Conservation (phyloP, 176 grass and related monocot genomes). For the Aegilops tauschii region DNA sequence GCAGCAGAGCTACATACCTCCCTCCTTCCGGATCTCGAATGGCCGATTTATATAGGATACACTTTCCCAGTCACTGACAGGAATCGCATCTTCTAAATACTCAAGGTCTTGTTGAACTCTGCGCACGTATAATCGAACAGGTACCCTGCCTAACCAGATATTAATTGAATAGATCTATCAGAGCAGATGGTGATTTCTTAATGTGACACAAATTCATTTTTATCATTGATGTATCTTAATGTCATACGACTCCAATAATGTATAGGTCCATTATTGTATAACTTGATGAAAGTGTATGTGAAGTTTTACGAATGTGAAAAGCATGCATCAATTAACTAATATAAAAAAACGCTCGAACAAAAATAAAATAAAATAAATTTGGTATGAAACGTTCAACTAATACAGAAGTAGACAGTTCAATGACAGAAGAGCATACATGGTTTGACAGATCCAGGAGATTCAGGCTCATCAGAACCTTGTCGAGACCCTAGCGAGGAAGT, state of each 20-base stretch:
- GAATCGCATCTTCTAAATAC: constrained; percentile 70
- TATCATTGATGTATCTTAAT: background rate
- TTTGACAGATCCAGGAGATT: constrained; percentile 59
- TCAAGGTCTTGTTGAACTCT: constrained; percentile 57
- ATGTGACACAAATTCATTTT: background rate
- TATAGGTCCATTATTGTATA: background rate
- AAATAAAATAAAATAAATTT: background rate
- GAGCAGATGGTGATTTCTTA: background rate
- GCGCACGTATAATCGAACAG: constrained; percentile 85
- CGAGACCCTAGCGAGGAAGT: constrained; percentile 32
- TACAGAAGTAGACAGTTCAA: background rate
- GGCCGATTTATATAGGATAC: constrained; percentile 89
- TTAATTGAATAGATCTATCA: constrained; percentile 33
- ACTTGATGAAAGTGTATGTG: constrained; percentile 5
- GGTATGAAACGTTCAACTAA: background rate
- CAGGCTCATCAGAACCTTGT: constrained; percentile 75
- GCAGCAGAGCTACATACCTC: constrained; percentile 42
- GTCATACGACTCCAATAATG: background rate
- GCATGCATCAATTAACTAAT: constrained; percentile 3
- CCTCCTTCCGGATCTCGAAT: constrained; percentile 61
- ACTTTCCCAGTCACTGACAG: constrained; percentile 70
- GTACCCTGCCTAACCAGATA: constrained; percentile 85
- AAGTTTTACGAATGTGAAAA: background rate
- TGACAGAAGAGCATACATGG: constrained; percentile 50
- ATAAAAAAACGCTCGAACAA: background rate